Conservation (phyloP, 768 basidiomycete genomes). For the Tulasnella sp. region DNA sequence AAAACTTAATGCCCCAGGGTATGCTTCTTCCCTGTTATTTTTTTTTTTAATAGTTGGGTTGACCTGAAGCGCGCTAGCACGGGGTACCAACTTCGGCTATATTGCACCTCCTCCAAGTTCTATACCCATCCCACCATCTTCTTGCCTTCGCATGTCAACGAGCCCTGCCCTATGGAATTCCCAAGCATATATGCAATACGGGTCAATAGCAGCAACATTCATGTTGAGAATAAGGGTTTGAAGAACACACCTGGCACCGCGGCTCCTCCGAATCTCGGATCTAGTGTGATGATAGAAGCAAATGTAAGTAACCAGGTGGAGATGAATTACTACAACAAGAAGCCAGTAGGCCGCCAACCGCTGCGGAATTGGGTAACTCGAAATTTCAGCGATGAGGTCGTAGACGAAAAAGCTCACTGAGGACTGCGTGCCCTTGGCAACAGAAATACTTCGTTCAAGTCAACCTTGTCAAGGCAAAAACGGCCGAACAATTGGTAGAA, state of each 20-base stretch:
- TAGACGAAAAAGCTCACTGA: not conserved
- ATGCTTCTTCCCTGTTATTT: not conserved
- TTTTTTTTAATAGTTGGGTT: not conserved
- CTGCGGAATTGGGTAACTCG: conserved; percentile 9
- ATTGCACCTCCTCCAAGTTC: conserved; percentile 81
- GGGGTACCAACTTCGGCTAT: conserved; percentile 76
- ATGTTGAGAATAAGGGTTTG: conserved; percentile 78
- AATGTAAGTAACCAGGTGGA: conserved; percentile 73
- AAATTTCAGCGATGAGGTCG: not conserved
- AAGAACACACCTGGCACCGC: conserved; percentile 95
- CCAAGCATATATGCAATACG: conserved; percentile 88
- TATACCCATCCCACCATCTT: conserved; percentile 53
- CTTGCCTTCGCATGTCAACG: conserved; percentile 38
- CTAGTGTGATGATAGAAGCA: conserved; percentile 41
- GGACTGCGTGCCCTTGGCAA: not conserved
- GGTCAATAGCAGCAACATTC: conserved; percentile 64
- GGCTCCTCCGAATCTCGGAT: conserved; percentile 72
- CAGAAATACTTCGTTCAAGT: conserved; percentile 86
- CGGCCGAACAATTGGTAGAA: conserved; percentile 64
- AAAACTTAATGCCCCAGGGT: conserved; percentile 52
- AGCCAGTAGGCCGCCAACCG: conserved; percentile 8
- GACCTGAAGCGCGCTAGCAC: conserved; percentile 41
- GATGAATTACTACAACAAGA: conserved; percentile 84
- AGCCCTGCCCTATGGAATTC: conserved; percentile 69
- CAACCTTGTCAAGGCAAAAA: conserved; percentile 75